Percentiles rank a stretch among this genome's conserved stretches.
These are phyloP conservation scores for Xerocomus alliaceus DNA, from an alignment of 1,284 basidiomycete genomes.

Conservation along the genomic window DNA sequence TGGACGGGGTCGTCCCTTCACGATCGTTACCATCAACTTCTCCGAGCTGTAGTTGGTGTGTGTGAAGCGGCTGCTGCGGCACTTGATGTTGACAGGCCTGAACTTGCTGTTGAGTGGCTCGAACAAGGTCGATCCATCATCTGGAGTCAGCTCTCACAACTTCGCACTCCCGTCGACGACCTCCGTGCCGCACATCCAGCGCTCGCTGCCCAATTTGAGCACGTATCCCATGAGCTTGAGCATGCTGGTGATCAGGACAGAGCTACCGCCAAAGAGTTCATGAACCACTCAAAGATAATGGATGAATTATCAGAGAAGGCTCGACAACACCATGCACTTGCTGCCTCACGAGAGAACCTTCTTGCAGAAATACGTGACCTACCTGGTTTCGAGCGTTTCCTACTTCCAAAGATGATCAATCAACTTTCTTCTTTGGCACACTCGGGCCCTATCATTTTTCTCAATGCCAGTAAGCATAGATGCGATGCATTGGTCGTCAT, in stretches of 20 bases:
- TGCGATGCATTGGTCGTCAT: conserved; percentile 13
- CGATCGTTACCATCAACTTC: conserved; percentile 10
- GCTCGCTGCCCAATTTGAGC: neutral
- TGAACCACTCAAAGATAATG: neutral
- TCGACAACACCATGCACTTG: neutral
- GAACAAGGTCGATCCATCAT: conserved; percentile 11
- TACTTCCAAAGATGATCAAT: conserved; percentile 12
- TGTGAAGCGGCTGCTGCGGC: conserved; percentile 2
- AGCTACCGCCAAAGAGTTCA: neutral
- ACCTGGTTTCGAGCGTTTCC: conserved; percentile 8
- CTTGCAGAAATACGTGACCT: conserved; percentile 2
- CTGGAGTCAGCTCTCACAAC: neutral
- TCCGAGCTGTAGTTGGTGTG: neutral
- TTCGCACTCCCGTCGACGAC: conserved; percentile 5
- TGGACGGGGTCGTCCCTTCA: neutral
- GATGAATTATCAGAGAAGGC: neutral
- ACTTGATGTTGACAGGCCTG: neutral
- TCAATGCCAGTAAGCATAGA: conserved; percentile 8
- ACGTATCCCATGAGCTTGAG: neutral
- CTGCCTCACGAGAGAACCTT: neutral
- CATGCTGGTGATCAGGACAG: neutral
- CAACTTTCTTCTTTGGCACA: neutral
- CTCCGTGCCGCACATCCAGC: neutral
- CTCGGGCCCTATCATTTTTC: conserved; percentile 4
- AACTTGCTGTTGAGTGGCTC: conserved; percentile 10